phyloP scores from a whole-genome alignment of 331 rosid genomes.

The Erythrophleum ivorense region DNA sequence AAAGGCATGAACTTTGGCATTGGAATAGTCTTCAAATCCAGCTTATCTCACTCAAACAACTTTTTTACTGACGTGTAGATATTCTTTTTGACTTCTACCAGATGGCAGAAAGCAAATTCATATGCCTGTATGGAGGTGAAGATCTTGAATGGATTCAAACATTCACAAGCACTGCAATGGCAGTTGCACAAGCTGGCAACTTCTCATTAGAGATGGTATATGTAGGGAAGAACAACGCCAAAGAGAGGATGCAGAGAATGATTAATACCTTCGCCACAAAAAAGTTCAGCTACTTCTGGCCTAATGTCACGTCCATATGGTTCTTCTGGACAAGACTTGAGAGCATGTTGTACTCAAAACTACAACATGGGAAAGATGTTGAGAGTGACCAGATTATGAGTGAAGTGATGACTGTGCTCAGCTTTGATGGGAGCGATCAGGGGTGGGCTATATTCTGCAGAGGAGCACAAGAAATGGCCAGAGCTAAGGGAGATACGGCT shows the following conservation, averaged over 20 bases:
- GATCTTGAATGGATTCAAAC: conserved; percentile 71
- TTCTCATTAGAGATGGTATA: conserved; percentile 61
- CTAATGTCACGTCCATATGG: conserved; percentile 61
- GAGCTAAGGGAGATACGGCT: conserved; percentile 67
- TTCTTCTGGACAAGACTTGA: conserved; percentile 90
- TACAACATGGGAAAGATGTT: conserved; percentile 50
- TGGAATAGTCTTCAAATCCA: background rate
- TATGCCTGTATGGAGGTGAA: conserved; percentile 86
- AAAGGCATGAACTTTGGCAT: too few species aligned
- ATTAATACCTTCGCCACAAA: conserved; percentile 36
- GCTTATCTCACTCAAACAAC: background rate
- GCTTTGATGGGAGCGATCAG: conserved; percentile 79
- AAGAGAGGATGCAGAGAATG: conserved; percentile 58
- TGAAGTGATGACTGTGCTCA: conserved; percentile 76
- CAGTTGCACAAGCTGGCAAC: conserved; percentile 45
- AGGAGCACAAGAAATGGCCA: conserved; percentile 60
- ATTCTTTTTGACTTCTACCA: conserved; percentile 31
- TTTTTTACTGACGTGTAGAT: background rate
- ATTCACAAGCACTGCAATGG: conserved; percentile 60
- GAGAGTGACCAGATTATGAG: conserved; percentile 67
- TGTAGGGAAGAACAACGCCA: conserved; percentile 78
- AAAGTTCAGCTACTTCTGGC: conserved; percentile 61
- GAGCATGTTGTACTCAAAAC: conserved; percentile 84
- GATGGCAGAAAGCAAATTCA: conserved; percentile 54
- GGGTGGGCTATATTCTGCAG: conserved; percentile 80